These are phyloP conservation scores for Cucurbita pepo DNA, from an alignment of 306 rosid species.

Conservation along the genomic window DNA sequence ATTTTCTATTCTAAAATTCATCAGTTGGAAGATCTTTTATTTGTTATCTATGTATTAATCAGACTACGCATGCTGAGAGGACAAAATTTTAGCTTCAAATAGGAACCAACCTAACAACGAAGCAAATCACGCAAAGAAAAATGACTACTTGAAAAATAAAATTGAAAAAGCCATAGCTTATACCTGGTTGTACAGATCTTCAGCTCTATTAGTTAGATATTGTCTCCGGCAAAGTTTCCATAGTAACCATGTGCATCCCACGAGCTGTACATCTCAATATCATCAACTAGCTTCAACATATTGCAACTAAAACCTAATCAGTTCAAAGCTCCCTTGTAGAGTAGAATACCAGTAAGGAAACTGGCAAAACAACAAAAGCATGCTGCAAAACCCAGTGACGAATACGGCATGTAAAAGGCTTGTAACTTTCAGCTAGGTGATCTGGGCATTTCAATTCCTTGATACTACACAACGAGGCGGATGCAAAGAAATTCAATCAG, in stretches of 20 bases:
- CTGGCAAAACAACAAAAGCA: conserved; percentile 29
- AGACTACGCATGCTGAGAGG: neutral
- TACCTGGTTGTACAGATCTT: conserved; percentile 75
- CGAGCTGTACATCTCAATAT: conserved; percentile 42
- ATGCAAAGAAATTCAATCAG: neutral
- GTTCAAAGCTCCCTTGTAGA: conserved; percentile 19
- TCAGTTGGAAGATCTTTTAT: neutral
- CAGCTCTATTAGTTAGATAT: conserved; percentile 38
- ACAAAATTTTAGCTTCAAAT: neutral
- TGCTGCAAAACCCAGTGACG: conserved; percentile 47
- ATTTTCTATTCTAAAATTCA: neutral
- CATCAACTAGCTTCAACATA: conserved; percentile 26
- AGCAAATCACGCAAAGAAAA: neutral
- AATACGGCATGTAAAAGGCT: conserved; percentile 44
- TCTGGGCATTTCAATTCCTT: conserved; percentile 81
- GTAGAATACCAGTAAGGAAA: conserved; percentile 49
- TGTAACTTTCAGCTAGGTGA: conserved; percentile 38
- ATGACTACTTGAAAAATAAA: neutral
- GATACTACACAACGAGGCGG: conserved; percentile 26
- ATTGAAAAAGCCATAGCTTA: neutral
- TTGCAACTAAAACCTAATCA: conserved; percentile 15
- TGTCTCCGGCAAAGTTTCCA: conserved; percentile 27
- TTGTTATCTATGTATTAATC: neutral
- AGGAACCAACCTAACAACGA: neutral
- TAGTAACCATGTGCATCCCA: conserved; percentile 37